A percentile compares a stretch with the other conserved stretches of the same genome.
phyloP scores from a whole-genome alignment of 768 basidiomycete species.

The Tulasnella sp. region DNA sequence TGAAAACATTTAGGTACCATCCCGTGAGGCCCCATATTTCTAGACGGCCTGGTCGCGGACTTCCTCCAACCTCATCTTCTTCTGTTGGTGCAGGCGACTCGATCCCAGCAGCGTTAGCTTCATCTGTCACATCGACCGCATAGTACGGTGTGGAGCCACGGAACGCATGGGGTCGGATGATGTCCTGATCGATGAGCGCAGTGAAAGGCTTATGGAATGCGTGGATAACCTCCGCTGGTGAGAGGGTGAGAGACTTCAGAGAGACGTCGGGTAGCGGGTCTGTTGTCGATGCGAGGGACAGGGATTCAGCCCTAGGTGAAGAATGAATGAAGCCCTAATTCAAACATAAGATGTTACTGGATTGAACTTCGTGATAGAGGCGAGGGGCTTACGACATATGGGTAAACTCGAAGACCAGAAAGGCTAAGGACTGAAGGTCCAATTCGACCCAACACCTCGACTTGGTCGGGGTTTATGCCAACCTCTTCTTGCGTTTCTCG shows the following conservation, averaged over 20 bases:
- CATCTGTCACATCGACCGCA: constrained; percentile 68
- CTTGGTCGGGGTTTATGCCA: constrained; percentile 59
- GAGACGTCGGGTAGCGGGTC: constrained; percentile 63
- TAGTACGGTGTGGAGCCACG: constrained; percentile 63
- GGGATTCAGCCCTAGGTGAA: background rate
- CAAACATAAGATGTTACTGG: constrained; percentile 39
- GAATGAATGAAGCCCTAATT: constrained; percentile 38
- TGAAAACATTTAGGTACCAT: constrained; percentile 72
- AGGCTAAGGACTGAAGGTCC: constrained; percentile 65
- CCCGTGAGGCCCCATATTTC: constrained; percentile 86
- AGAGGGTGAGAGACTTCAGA: constrained; percentile 54
- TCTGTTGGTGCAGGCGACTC: constrained; percentile 38
- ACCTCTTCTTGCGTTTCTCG: constrained; percentile 78
- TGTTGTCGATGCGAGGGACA: background rate
- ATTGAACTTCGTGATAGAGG: background rate
- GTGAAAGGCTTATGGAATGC: constrained; percentile 72
- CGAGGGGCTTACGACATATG: constrained; percentile 63
- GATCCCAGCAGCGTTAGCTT: constrained; percentile 42
- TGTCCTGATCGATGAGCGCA: constrained; percentile 52
- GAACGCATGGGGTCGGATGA: constrained; percentile 59
- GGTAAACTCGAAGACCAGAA: constrained; percentile 68
- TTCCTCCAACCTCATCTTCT: constrained; percentile 45
- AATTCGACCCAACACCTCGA: constrained; percentile 69
- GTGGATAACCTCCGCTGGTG: constrained; percentile 66
- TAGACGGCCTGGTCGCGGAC: constrained; percentile 50